A percentile compares a stretch with the other conserved stretches of the same genome.
Evolutionary conservation across 2,329 filamentous ascomycete species (phyloP).

Genomic region (Piedraia hortae): DNA sequence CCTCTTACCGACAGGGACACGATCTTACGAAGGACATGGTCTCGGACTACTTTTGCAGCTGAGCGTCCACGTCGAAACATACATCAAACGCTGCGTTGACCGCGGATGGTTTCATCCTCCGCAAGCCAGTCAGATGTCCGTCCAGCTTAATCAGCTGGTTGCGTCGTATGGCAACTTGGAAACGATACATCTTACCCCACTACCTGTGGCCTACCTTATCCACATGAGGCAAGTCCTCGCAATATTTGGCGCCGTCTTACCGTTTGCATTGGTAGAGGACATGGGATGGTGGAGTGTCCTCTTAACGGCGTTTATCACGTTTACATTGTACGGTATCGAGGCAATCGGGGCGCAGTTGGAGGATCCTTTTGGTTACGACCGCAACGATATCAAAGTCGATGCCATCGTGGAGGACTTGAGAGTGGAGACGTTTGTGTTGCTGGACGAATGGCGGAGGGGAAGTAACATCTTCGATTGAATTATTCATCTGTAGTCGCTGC

Average conservation of each 20-base stretch:
- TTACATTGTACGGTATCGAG: conserved; percentile 36
- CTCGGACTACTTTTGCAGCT: conserved; percentile 32
- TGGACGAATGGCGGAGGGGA: conserved; percentile 27
- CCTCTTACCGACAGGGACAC: conserved; percentile 11
- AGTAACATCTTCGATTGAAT: conserved; percentile 6
- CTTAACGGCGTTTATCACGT: conserved; percentile 30
- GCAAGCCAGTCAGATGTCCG: conserved; percentile 28
- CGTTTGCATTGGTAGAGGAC: conserved; percentile 34
- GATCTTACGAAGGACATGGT: conserved; percentile 27
- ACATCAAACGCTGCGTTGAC: conserved; percentile 28
- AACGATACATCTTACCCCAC: conserved; percentile 34
- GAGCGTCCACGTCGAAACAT: conserved; percentile 30
- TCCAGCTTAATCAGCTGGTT: conserved; percentile 27
- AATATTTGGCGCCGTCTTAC: conserved; percentile 30
- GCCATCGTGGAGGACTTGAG: conserved; percentile 33
- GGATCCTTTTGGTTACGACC: conserved; percentile 37
- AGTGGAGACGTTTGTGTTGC: conserved; percentile 28
- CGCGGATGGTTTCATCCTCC: conserved; percentile 32
- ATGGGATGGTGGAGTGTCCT: conserved; percentile 35
- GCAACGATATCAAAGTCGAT: conserved; percentile 41
- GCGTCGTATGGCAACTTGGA: conserved; percentile 36
- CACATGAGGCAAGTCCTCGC: conserved; percentile 36
- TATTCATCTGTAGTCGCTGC: too few species aligned
- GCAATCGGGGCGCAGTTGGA: conserved; percentile 36
- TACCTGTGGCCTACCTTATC: conserved; percentile 37